Conservation (phyloP, 2,329 filamentous ascomycete genomes). For the Aspergillus fumigatus region DNA sequence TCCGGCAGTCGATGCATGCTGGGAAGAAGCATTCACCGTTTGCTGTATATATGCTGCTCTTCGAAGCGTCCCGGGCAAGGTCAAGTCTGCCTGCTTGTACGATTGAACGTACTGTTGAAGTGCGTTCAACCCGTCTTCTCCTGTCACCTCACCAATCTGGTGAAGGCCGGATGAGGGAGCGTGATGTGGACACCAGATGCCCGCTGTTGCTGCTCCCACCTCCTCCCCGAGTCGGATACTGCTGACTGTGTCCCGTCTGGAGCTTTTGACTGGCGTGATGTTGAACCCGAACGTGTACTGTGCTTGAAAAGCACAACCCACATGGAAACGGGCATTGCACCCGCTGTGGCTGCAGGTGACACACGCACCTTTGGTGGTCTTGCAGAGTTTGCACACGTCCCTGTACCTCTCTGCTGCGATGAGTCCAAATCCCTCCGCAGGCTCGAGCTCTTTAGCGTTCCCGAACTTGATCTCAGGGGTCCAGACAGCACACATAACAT, state of each 20-base stretch:
- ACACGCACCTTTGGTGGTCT: conserved; percentile 69
- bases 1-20: conserved; percentile 27
- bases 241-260: conserved; percentile 72
- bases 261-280: conserved; percentile 82
- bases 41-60: conserved; percentile 70
- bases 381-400: conserved; percentile 79
- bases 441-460: conserved; percentile 72
- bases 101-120: conserved; percentile 82
- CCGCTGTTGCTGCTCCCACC: conserved; percentile 75
- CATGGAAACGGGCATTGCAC: conserved; percentile 62
- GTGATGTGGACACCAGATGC: conserved; percentile 90
- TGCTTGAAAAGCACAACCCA: conserved; percentile 82
- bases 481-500: conserved; percentile 89
- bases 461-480: conserved; percentile 91
- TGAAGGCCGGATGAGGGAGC: conserved; percentile 69
- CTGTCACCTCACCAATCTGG: conserved; percentile 69
- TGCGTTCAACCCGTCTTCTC: conserved; percentile 68
- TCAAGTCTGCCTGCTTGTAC: conserved; percentile 91
- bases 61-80: conserved; percentile 84
- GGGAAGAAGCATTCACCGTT: conserved; percentile 31
- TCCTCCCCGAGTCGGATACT: conserved; percentile 79
- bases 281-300: conserved; percentile 87
- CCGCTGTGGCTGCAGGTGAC: conserved; percentile 66
- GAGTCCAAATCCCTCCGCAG: conserved; percentile 83
- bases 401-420: conserved; percentile 71